Conservation (phyloP, 768 basidiomycete species). For the Crassisporium funariophilum region DNA sequence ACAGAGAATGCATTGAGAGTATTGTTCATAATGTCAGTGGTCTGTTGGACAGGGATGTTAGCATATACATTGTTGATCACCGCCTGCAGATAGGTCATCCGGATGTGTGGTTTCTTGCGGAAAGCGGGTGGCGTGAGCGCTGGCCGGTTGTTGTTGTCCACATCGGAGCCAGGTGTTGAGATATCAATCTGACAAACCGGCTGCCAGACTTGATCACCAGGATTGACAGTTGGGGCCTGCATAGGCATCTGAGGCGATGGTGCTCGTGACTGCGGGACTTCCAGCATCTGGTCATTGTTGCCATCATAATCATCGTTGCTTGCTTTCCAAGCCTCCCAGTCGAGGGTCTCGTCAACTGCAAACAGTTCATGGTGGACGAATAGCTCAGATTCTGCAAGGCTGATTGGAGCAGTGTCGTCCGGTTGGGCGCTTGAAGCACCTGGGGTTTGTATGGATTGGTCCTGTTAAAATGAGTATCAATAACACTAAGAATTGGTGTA, state of each 20-base stretch:
- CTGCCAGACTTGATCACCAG: neutral
- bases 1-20: constrained; percentile 2
- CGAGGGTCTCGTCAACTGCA: too few relatives aligned
- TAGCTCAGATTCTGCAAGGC: too few relatives aligned
- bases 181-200: neutral
- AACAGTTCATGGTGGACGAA: too few relatives aligned
- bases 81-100: neutral
- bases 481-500: too few relatives aligned
- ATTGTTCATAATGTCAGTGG: neutral
- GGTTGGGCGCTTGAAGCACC: too few relatives aligned
- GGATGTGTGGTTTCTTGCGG: neutral
- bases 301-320: too few relatives aligned
- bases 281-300: too few relatives aligned
- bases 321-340: too few relatives aligned
- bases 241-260: neutral
- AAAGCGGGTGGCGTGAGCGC: neutral
- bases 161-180: constrained; percentile 1
- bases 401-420: too few relatives aligned
- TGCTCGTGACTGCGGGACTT: neutral
- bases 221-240: neutral
- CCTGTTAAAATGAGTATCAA: too few relatives aligned
- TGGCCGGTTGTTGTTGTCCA: neutral
- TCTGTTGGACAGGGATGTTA: neutral
- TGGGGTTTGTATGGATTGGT: too few relatives aligned
- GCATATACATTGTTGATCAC: constrained; percentile 3